phyloP scores from a whole-genome alignment of 2,329 filamentous ascomycete species.

The Lizonia empirigonia region DNA sequence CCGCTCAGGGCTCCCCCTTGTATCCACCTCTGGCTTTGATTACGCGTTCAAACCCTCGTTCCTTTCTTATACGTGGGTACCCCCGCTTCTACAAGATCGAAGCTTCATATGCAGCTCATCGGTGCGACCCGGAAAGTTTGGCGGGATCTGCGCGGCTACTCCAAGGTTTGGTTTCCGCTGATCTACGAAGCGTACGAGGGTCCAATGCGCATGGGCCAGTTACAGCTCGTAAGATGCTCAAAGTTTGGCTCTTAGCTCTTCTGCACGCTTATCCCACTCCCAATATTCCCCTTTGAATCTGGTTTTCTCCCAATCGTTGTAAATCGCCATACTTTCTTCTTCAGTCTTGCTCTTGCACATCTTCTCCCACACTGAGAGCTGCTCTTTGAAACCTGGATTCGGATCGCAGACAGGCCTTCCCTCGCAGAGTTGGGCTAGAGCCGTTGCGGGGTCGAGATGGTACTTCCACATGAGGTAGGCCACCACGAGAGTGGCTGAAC shows the following conservation, averaged over 20 bases:
- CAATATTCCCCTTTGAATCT: constrained; percentile 45
- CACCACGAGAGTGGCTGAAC: constrained; percentile 40
- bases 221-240: background rate
- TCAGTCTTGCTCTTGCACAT: constrained; percentile 33
- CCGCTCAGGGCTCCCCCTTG: too few species aligned
- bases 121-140: background rate
- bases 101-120: background rate
- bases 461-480: constrained; percentile 44
- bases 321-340: constrained; percentile 32
- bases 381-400: constrained; percentile 44
- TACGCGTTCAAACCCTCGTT: background rate
- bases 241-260: constrained; percentile 16
- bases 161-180: too few species aligned
- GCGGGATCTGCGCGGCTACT: background rate
- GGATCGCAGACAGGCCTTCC: constrained; percentile 44
- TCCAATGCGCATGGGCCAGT: background rate
- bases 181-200: too few species aligned
- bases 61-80: background rate
- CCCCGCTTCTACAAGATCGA: background rate
- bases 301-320: constrained; percentile 41
- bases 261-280: constrained; percentile 44
- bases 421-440: constrained; percentile 38
- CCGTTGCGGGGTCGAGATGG: constrained; percentile 20
- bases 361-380: constrained; percentile 34
- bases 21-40: background rate